Percentiles rank a stretch among this genome's conserved stretches.
phyloP scores from a whole-genome alignment of 495 filamentous ascomycete species.

The Sordaria brevicollis region DNA sequence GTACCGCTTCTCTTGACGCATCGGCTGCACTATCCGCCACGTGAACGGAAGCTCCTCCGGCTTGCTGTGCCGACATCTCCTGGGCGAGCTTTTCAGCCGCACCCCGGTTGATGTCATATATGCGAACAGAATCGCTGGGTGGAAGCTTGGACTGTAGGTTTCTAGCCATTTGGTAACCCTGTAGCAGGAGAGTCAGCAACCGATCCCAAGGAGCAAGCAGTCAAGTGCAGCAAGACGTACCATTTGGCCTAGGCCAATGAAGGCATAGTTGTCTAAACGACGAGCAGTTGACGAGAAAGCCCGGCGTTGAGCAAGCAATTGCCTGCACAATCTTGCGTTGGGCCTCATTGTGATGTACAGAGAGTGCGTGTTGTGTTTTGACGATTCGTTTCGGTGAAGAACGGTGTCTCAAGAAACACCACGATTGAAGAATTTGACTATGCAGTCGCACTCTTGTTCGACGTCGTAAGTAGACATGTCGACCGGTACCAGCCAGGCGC shows the following conservation, averaged over 20 bases:
- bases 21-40: constrained; percentile 48
- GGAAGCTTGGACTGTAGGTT: constrained; percentile 73
- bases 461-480: neutral
- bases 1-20: constrained; percentile 63
- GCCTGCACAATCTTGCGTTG: constrained; percentile 17
- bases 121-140: constrained; percentile 51
- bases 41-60: constrained; percentile 42
- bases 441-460: neutral
- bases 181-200: neutral
- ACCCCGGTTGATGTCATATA: constrained; percentile 66
- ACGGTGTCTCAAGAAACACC: neutral
- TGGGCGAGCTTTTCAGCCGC: constrained; percentile 48
- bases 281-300: constrained; percentile 46
- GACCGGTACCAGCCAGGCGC: neutral
- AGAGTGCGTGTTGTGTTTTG: neutral
- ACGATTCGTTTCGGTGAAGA: neutral
- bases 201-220: neutral
- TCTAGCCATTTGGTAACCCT: constrained; percentile 80
- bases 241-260: constrained; percentile 83
- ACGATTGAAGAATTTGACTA: neutral
- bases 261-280: constrained; percentile 61
- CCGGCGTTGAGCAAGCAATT: constrained; percentile 25
- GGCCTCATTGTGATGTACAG: constrained; percentile 18
- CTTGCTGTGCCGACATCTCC: constrained; percentile 43
- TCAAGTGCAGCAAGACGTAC: constrained; percentile 37